Conservation (phyloP, 768 basidiomycete genomes). For the Mycena maculata region DNA sequence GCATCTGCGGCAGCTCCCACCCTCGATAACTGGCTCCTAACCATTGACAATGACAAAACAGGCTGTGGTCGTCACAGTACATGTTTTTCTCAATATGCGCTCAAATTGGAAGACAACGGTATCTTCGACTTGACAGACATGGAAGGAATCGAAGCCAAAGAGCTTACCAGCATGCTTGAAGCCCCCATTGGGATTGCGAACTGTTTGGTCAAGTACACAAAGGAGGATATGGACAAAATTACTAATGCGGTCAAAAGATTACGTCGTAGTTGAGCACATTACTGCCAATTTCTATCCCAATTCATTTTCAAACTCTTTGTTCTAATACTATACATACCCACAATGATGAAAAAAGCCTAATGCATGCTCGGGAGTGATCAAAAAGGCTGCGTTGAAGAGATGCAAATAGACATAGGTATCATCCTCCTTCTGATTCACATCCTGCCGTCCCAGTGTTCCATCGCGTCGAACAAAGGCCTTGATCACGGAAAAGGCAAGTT, state of each 20-base stretch:
- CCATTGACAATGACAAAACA: background rate
- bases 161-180: background rate
- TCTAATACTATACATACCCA: constrained; percentile 16
- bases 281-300: background rate
- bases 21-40: background rate
- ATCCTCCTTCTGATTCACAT: constrained; percentile 15
- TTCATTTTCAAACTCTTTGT: background rate
- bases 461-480: constrained; percentile 29
- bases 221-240: background rate
- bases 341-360: constrained; percentile 22
- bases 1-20: background rate
- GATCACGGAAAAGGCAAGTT: constrained; percentile 41
- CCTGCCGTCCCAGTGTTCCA: constrained; percentile 7
- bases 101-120: background rate
- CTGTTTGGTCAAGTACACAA: constrained; percentile 10
- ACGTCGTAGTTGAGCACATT: background rate
- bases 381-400: constrained; percentile 13
- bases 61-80: background rate
- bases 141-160: background rate
- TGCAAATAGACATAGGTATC: constrained; percentile 23
- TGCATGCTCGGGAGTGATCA: constrained; percentile 2
- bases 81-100: background rate
- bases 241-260: background rate
- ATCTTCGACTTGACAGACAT: constrained; percentile 4
- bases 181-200: background rate